Percentiles rank a stretch among this genome's conserved stretches.
phyloP scores from a whole-genome alignment of 2,329 filamentous ascomycete species.

The Calonectria henricotiae region DNA sequence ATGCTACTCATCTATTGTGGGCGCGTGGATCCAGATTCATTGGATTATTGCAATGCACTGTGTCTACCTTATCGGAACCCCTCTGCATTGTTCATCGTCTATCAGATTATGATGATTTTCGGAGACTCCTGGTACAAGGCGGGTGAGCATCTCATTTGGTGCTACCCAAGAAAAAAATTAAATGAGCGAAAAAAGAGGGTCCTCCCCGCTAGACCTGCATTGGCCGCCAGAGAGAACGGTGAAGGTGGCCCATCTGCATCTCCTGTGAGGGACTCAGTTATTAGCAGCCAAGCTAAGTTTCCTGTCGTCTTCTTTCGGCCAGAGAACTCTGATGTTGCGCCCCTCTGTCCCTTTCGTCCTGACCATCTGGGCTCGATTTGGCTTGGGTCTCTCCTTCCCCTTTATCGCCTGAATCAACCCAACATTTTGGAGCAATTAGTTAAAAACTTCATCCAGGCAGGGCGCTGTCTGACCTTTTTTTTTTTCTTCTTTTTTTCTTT shows the following conservation, averaged over 20 bases:
- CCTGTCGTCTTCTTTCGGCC: conserved; percentile 20
- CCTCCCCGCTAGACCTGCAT: conserved; percentile 27
- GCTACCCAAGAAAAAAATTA: conserved; percentile 32
- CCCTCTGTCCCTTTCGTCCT: conserved; percentile 12
- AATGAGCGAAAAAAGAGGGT: conserved; percentile 36
- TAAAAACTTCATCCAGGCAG: conserved; percentile 1
- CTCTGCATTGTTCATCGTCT: neutral
- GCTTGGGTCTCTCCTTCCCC: conserved; percentile 26
- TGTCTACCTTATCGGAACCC: neutral
- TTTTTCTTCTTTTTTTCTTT: neutral
- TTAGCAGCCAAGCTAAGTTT: conserved; percentile 21
- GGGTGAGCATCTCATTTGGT: conserved; percentile 26
- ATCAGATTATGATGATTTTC: neutral
- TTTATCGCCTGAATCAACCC: conserved; percentile 20
- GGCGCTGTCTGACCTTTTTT: neutral
- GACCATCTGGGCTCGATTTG: conserved; percentile 18
- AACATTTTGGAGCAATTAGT: conserved; percentile 15
- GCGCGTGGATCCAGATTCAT: neutral
- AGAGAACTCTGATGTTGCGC: conserved; percentile 13
- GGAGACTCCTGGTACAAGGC: conserved; percentile 3
- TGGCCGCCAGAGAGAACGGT: conserved; percentile 34
- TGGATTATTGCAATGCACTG: neutral
- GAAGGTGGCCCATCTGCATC: conserved; percentile 33
- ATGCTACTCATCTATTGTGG: neutral
- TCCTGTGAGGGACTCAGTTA: conserved; percentile 21